Conservation (phyloP, 2,329 filamentous ascomycete species). For the Colletotrichum eremochloae region DNA sequence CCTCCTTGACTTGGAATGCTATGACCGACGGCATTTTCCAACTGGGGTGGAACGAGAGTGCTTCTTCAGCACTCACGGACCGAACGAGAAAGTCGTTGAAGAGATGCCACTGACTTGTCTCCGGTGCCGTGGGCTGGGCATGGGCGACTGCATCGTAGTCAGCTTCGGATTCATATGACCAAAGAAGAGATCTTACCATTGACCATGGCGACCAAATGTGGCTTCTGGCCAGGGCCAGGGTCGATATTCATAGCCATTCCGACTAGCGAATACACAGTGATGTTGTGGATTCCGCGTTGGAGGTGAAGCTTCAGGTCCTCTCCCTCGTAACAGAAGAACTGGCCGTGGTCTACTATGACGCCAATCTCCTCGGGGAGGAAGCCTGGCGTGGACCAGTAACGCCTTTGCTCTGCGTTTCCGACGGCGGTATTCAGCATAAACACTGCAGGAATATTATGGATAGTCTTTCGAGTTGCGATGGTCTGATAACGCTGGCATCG, state of each 20-base stretch:
- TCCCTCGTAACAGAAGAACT: conserved; percentile 95
- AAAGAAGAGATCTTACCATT: conserved; percentile 70
- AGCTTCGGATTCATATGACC: background rate
- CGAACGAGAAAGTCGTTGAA: conserved; percentile 98
- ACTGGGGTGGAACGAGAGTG: conserved; percentile 86
- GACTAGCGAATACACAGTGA: conserved; percentile 91
- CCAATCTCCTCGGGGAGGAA: conserved; percentile 97
- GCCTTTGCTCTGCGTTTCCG: conserved; percentile 77
- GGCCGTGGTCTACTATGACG: conserved; percentile 89
- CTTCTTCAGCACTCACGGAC: conserved; percentile 83
- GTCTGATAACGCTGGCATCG: conserved; percentile 92
- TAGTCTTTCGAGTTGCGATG: conserved; percentile 85
- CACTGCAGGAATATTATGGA: conserved; percentile 86
- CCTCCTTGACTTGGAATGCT: conserved; percentile 85
- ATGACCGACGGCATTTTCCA: conserved; percentile 96
- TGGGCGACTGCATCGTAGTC: conserved; percentile 68
- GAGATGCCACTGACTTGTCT: conserved; percentile 86
- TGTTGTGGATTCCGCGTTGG: conserved; percentile 82
- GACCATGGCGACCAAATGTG: conserved; percentile 91
- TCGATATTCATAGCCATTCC: conserved; percentile 93
- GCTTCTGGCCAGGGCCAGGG: conserved; percentile 84
- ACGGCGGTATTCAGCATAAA: conserved; percentile 89
- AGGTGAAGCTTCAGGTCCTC: conserved; percentile 87
- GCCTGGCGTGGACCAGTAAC: conserved; percentile 88
- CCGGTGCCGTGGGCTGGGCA: conserved; percentile 69